A percentile compares a stretch with the other conserved stretches of the same genome.
Conservation (phyloP, 495 filamentous ascomycete species). For the Penicillium verhagenii region DNA sequence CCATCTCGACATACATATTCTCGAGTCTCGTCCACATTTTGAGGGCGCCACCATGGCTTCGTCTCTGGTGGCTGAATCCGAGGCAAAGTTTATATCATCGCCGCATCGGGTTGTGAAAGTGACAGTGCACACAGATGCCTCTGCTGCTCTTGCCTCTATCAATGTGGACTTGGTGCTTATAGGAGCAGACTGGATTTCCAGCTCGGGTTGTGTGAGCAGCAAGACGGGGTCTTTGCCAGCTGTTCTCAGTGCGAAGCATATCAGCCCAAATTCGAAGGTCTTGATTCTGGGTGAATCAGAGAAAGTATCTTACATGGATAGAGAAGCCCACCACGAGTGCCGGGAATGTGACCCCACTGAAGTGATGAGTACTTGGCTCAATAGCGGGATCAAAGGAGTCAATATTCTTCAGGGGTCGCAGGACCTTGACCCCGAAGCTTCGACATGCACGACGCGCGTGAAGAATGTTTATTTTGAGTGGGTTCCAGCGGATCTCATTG, state of each 20-base stretch:
- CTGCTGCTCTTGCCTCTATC: conserved; percentile 49
- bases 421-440: not conserved
- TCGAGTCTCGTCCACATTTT: conserved; percentile 65
- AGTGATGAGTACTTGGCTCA: conserved; percentile 46
- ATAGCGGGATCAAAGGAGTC: conserved; percentile 23
- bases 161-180: conserved; percentile 55
- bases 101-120: conserved; percentile 30
- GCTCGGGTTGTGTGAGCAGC: conserved; percentile 55
- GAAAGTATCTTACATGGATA: conserved; percentile 54
- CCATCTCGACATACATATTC: conserved; percentile 53
- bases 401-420: conserved; percentile 14
- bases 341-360: conserved; percentile 52
- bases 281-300: conserved; percentile 57
- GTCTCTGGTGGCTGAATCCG: conserved; percentile 2
- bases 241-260: conserved; percentile 47
- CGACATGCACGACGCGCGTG: conserved; percentile 34
- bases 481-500: conserved; percentile 51
- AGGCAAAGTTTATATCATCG: conserved; percentile 29
- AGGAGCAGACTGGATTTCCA: conserved; percentile 61
- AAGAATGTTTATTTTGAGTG: conserved; percentile 68
- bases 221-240: conserved; percentile 63
- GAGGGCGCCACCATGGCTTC: conserved; percentile 61
- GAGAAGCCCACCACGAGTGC: conserved; percentile 28
- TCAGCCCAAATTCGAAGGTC: conserved; percentile 42
- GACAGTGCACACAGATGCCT: conserved; percentile 60